Evolutionary conservation across 2,329 filamentous ascomycete genomes (phyloP), one percentile per base, ranked within the genome.

Genomic region (Proliferodiscus dingleyae): DNA sequence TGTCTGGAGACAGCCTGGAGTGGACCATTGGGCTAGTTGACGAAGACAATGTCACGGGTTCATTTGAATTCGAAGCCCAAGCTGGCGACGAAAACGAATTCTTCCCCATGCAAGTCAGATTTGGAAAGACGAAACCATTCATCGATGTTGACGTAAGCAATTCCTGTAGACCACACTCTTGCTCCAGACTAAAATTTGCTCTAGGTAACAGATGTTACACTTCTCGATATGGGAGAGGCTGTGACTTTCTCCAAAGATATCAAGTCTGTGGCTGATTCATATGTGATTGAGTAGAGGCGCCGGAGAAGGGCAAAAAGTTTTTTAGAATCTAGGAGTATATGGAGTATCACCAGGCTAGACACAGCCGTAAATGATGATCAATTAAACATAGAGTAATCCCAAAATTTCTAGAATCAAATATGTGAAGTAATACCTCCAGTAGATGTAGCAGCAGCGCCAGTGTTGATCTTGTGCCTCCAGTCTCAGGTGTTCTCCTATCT

Each of bases 21-120:
- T 98, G 93, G 93, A 86, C 84, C 33, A 87, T 98, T 59, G 91
- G 93, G 50, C 78, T 81, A 4, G 83, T 97, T 32, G 86, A 90
- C 60, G 83, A 89, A 41, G 83, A 84, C 47, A 95, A 93, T 64
- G 71, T 83, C 15, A 89, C 75, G 32, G 93, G 93, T 15, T 85
- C 87, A 37, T 97, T 98, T 61, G 93, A 98, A 66, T 97, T 98
- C 56, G 93, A 97, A 68, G 89, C 89, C 1, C 82, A 87, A 65
- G 87, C 87, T 9, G 80, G 82, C 45, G 87, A 90, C 56, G 93
- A 97, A 64, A 84, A 88, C 46, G 90, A 96, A 59, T 97, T 97
- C 72, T 98, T 98, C 81, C 93, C 93, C 1, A 97, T 98, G 90
- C 85, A 80, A 43, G 83, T 97, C 50, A 79, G 83, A 44, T 98